Conservation (phyloP, 1,139 yeast genomes). For the Kodamaea fungicola region DNA sequence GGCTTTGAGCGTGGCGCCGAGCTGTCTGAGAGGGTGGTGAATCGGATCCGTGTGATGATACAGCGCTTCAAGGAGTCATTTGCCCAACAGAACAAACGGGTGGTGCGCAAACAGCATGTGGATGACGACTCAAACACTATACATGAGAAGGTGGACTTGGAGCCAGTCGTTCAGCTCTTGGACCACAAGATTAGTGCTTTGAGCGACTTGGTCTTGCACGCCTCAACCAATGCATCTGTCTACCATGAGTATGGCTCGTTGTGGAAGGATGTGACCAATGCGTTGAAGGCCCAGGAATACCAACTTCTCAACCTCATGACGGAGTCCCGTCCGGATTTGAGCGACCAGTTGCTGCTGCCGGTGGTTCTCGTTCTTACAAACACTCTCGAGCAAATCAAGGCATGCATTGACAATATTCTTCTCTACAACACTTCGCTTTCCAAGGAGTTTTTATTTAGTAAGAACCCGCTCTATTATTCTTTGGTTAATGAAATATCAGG, state of each 20-base stretch:
- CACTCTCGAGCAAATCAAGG: slow-evolving; percentile 9
- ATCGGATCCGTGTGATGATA: slow-evolving; percentile 13
- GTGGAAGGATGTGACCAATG: slow-evolving; percentile 38
- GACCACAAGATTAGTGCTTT: slow-evolving; percentile 30
- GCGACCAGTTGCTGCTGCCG: slow-evolving; percentile 4
- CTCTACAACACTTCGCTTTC: slow-evolving; percentile 7
- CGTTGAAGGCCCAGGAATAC: slow-evolving; percentile 27
- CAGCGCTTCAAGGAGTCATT: slow-evolving; percentile 3
- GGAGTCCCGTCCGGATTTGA: slow-evolving; percentile 12
- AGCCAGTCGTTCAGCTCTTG: slow-evolving; percentile 30
- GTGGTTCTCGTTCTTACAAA: slow-evolving; percentile 9
- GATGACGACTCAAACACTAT: slow-evolving; percentile 38
- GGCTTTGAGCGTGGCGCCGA: slow-evolving; percentile 36
- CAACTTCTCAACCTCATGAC: slow-evolving; percentile 18
- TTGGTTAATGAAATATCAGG: slow-evolving; percentile 23
- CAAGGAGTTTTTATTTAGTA: slow-evolving; percentile 10
- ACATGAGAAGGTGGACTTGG: slow-evolving; percentile 29
- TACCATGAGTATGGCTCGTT: slow-evolving; percentile 29
- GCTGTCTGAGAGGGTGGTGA: slow-evolving; percentile 25
- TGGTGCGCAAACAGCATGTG: slow-evolving; percentile 10
- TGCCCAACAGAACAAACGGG: not conserved
- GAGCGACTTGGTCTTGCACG: slow-evolving; percentile 19
- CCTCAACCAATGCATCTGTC: slow-evolving; percentile 26
- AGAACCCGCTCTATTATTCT: slow-evolving; percentile 16
- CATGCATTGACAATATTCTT: slow-evolving; percentile 6